A percentile compares a stretch with the other conserved stretches of the same genome.
Conservation (phyloP, 1,139 yeast species). For the Saccharomyces hybrid region DNA sequence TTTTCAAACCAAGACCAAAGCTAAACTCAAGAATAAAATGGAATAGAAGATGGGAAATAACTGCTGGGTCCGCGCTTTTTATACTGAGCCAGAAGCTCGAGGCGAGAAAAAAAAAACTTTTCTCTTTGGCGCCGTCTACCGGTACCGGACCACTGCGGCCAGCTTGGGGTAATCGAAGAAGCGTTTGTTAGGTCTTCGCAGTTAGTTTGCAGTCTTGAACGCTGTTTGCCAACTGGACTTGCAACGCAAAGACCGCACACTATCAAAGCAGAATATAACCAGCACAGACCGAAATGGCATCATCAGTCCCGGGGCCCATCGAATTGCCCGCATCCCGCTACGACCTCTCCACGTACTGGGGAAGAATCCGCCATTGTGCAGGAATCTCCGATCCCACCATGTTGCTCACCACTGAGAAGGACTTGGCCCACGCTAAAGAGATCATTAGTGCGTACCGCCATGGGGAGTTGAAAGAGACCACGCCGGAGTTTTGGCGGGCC, state of each 20-base stretch:
- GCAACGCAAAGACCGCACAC: not conserved
- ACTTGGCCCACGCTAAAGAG: conserved; percentile 56
- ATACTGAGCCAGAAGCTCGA: not conserved
- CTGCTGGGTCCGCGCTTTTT: not conserved
- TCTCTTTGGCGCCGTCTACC: not conserved
- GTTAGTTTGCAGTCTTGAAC: not conserved
- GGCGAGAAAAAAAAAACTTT: not conserved
- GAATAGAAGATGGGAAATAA: not conserved
- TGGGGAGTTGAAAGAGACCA: conserved; percentile 53
- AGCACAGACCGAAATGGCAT: conserved; percentile 51
- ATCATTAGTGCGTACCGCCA: conserved; percentile 64
- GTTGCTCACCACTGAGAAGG: conserved; percentile 62
- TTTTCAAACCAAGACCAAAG: conserved; percentile 4
- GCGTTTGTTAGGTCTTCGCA: not conserved
- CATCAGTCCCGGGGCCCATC: conserved; percentile 75
- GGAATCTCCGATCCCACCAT: conserved; percentile 88
- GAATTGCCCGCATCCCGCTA: conserved; percentile 70
- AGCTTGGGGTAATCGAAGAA: not conserved
- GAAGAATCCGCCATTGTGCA: conserved; percentile 89
- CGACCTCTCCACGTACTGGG: conserved; percentile 79
- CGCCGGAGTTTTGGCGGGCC: conserved; percentile 83
- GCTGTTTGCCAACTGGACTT: not conserved
- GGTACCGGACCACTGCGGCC: not conserved
- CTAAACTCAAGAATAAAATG: not conserved
- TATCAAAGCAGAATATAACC: not conserved